Evolutionary conservation across 768 basidiomycete genomes (phyloP), one percentile per base, ranked within the genome.

Genomic region (Thelephora aurantiotincta): DNA sequence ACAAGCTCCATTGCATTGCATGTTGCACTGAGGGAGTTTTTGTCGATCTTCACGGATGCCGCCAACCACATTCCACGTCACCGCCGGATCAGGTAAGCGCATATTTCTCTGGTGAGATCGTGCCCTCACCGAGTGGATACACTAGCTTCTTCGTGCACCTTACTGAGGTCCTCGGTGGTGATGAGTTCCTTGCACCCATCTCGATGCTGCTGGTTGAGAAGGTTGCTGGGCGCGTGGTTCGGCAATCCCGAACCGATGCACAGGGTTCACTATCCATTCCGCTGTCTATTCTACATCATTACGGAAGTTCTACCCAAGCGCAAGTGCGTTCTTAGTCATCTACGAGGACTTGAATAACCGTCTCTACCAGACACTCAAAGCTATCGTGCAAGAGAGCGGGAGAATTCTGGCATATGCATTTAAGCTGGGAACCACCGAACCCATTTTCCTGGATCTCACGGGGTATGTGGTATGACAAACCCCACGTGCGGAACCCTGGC

Each of bases 41-140:
- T 99, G 13, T 79, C 78, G 11, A 81, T 96, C 41, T 98, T 99
- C 65, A 89, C 91, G 0, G 93, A 96, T 60, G 94, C 96, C 11
- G 78, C 85, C 3, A 80, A 77, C 48, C 87, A 97, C 55, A 77
- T 99, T 48, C 96, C 96, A 13, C 80, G 87, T 3, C 94, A 99
- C 63, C 81, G 96, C 19, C 83, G 90, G 41, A 80, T 84, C 48
- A 83, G 82, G 91, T 93, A 7, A 26, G 78, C 66, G 14, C 46
- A 53, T 26, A 30, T 30, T n/a, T 26, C 35, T 7, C 22, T 6
- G 26, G 1, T 16, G 30, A 9, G 22, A 5, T 16, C 11, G 36
- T 11, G 37, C 47, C 44, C 22, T 47, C 46, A 19, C 50, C 60
- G 19, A 59, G 22, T 12, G 20, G 20, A 22, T 6, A 1, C 9